Evolutionary conservation across 1,284 basidiomycete species (phyloP), one percentile per base, ranked within the genome.

Genomic region (Mycena citricolor): DNA sequence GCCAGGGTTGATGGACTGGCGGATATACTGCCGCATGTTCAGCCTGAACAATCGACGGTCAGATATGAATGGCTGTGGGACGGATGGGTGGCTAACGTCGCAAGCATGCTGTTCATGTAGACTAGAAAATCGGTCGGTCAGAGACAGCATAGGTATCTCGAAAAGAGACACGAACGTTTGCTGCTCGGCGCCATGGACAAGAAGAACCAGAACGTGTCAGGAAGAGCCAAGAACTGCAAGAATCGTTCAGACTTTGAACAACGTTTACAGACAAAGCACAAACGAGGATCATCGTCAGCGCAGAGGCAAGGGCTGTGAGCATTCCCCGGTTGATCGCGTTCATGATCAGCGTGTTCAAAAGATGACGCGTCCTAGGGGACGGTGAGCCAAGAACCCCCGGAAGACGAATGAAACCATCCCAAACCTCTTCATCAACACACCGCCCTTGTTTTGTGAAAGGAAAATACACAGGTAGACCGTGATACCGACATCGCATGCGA

Each of bases 61-160:
- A 16, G 3, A 37, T 8, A 19, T 25, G 10, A 26, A 14, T 14
- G n/a, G 8, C 28, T 14, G 34, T n/a, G n/a, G 4, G 11, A 6
- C 16, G 20, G 19, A 17, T 20, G 4, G 29, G 25, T 2, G 5
- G 21, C 42, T 6, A 29, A 54, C 55, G 55, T 57, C 13, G 55
- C 47, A 10, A 57, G 41, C 45, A 54, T 52, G 37, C 55, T 57
- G 33, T 55, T 57, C 55, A 57, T 54, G 22, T 57, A 57, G 2
- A 57, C 55, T 57, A 39, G 17, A 28, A 11, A 14, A 20, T 16
- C 21, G 11, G 21, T 4, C 31, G 14, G 6, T 24, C 14, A 32
- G 17, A 17, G 13, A 29, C 19, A 19, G 22, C 8, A 24, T 17
- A 32, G 17, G 12, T 25, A 6, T 17, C 14, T 5, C 25, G 28